Base-by-base conservation (phyloP, 2,329 filamentous ascomycete genomes). In the Xylariales sp. region DNA sequence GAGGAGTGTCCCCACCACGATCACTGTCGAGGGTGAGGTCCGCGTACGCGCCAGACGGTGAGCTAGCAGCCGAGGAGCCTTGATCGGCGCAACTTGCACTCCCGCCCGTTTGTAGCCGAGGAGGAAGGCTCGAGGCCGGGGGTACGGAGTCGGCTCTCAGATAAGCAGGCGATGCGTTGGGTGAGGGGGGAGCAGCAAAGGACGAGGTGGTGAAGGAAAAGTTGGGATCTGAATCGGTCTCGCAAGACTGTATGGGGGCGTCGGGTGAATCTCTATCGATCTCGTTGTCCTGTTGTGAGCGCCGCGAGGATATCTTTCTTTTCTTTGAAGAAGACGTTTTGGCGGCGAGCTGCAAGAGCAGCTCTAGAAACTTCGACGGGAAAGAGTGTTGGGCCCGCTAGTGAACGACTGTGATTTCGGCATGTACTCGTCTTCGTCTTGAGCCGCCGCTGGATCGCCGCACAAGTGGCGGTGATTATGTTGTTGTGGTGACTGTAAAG, bases 321-420 rank as follows among this genome's bases (percentile, higher is more conserved):
- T 83, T 83, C 78, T 83, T 83, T 74, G 67, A 72, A 69, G 77
- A 82, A 78, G 78, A 82, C 79, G 79, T 83, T 64, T 74, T 83
- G 79, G 75, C 70, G 61, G 72, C 66, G 79, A 83, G 79, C 79
- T 81, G 78, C 78, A 60, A 60, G 52, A 54, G 76, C 76, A 80
- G 76, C 76, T 80, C 76, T 63, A 54, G 56, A 49, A 41, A 11
- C 7, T 16, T n/a, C n/a, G n/a, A n/a, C n/a, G n/a, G n/a, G n/a
- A n/a, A n/a, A n/a, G n/a, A n/a, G n/a, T n/a, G n/a, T n/a, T n/a
- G n/a, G n/a, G n/a, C n/a, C n/a, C n/a, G n/a, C n/a, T n/a, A n/a
- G n/a, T n/a, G n/a, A n/a, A n/a, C n/a, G n/a, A n/a, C n/a, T n/a
- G n/a, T n/a, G n/a, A n/a, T n/a, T n/a, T n/a, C n/a, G n/a, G n/a